Evolutionary conservation across 768 basidiomycete genomes (phyloP), one percentile per base, ranked within the genome.

Genomic region (Phylloporus scabripes): DNA sequence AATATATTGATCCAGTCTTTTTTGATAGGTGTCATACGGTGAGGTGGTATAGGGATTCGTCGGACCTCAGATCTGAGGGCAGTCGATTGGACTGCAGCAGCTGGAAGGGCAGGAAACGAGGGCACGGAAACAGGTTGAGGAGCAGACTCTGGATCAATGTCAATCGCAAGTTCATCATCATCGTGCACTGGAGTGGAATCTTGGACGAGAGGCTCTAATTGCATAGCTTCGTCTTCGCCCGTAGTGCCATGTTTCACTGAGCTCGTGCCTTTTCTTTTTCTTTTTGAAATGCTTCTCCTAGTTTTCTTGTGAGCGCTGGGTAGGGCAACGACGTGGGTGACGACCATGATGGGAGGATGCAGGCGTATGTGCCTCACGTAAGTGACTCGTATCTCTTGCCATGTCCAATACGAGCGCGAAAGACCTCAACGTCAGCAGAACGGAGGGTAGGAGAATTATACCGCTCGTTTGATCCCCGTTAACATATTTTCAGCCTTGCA

Each of bases 1-100:
- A 98, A 97, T 50, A 97, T 83, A 63, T 87, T 89, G 43, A 95
- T 76, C 94, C 94, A 97, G 56, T 96, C 93, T 63, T 87, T 91
- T 71, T 96, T 95, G 46, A 98, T 69, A 3, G 96, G 96, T 9
- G 93, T 92, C 91, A 97, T 94, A 45, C 96, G 82, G 67, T 99
- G 96, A 8, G 92, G 92, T 11, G 96, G 96, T 66, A 99, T 88
- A 10, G 90, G 75, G 61, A 99, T 82, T 46, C 91, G 79, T 63
- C 95, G 75, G n/a, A 78, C 82, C 69, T 98, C 95, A 4, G 88
- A 84, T 65, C 85, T 91, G 50, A 85, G 72, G 10, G 52, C 33
- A 9, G 75, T 67, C 0, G 78, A 70, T 49, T 75, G 74, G 23
- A 75, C 74, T 7, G 78, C 80, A 40, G 78, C 72, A 8, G 82